phyloP scores from a whole-genome alignment of 257 asterid genomes.

The Nemophila menziesii region DNA sequence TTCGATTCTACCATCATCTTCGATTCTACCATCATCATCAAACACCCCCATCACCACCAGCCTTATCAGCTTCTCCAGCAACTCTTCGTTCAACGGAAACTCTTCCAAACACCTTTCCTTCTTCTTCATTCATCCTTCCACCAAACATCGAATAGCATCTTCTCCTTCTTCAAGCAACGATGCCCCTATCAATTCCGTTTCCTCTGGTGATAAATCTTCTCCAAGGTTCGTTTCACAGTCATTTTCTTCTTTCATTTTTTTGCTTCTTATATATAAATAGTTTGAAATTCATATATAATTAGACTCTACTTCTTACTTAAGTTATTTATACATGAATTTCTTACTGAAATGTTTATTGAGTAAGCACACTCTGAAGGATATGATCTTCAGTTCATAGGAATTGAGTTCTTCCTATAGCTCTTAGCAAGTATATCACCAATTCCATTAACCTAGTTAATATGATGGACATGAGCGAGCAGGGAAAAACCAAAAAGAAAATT shows the following conservation, averaged over 20 bases:
- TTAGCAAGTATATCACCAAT: no score
- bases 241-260: not conserved
- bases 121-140: slow-evolving; percentile 7
- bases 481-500: no score
- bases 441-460: no score
- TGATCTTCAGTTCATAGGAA: no score
- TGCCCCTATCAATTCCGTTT: slow-evolving; percentile 13
- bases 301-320: no score
- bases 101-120: slow-evolving; percentile 13
- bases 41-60: slow-evolving; percentile 5
- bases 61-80: slow-evolving; percentile 12
- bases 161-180: slow-evolving; percentile 25
- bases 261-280: no score
- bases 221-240: slow-evolving; percentile 26
- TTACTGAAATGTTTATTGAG: no score
- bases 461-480: no score
- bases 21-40: not conserved
- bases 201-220: slow-evolving; percentile 21
- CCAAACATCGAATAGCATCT: slow-evolving; percentile 17
- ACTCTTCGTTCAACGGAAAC: slow-evolving; percentile 2
- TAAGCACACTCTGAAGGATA: no score
- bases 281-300: no score
- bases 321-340: no score
- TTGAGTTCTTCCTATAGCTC: no score
- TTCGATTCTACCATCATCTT: slow-evolving; percentile 17